Base-by-base conservation (phyloP, 2,329 filamentous ascomycete species). In the Botrytis medusae region DNA sequence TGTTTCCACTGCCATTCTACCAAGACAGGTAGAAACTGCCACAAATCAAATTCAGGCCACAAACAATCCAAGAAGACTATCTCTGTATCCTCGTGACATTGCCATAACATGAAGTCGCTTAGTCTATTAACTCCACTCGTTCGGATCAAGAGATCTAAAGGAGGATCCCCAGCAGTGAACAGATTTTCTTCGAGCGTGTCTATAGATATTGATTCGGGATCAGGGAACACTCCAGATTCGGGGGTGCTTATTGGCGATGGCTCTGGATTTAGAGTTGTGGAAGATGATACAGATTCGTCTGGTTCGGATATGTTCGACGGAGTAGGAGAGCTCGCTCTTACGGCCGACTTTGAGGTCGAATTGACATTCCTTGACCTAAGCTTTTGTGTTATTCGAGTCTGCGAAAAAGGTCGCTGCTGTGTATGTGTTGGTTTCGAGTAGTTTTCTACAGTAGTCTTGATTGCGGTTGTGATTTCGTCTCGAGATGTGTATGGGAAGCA, bases 41-140 rank as follows among this genome's bases (percentile, higher is more conserved):
- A 95, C 7, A 99, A 86, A 81, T 97, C 94, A 79, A 99, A 98
- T 76, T 98, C 94, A 2, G 96, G 96, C 96, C 96, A 99, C 75
- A 97, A 86, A 76, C 93, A 96, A 79, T 97, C 89, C 73, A 98
- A 84, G 81, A 98, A 99, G 74, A 97, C 93, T 76, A 99, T 92
- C 74, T 97, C 92, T 0, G 96, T 98, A 76, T 95, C 87, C 80
- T 97, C 90, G 80, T 98, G 95, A 79, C 93, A 96, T 83, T 99
- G 96, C 96, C 96, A 99, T 48, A 99, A 90, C 95, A 99, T 96
- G 79, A 98, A 99, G 82, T 99, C 96, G 80, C 94, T 98, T 74
- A 99, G 85, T 67, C 96, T 89, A 82, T 95, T 92, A 22, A 99
- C 96, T 42, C 95, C 95, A 75, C 94, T 98, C 7, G 96, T 99